Percentiles rank a stretch among this genome's conserved stretches.
These are phyloP conservation scores for Phanerodontia chrysosporium DNA, from an alignment of 768 basidiomycete species.

Conservation along the genomic window DNA sequence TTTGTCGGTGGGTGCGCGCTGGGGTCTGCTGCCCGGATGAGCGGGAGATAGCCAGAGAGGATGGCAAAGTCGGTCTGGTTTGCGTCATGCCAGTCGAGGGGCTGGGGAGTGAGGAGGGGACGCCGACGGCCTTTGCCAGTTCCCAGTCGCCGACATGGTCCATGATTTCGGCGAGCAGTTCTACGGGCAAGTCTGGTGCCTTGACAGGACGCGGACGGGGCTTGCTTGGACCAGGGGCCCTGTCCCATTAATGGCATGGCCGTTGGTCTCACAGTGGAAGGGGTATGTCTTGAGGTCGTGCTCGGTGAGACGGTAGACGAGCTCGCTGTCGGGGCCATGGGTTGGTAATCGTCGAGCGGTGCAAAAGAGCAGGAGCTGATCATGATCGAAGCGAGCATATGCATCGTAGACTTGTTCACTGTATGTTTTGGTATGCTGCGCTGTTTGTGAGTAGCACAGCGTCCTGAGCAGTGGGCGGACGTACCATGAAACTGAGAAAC, in stretches of 20 bases:
- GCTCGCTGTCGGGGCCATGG: slow-evolving; percentile 56
- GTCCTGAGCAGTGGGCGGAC: neutral
- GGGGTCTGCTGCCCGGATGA: slow-evolving; percentile 59
- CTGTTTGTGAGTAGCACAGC: neutral
- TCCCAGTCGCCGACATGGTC: slow-evolving; percentile 84
- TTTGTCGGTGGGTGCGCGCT: slow-evolving; percentile 57
- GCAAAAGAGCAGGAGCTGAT: slow-evolving; percentile 73
- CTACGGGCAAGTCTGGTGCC: slow-evolving; percentile 64
- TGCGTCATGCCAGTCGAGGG: slow-evolving; percentile 69
- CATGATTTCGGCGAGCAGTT: slow-evolving; percentile 72
- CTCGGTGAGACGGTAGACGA: slow-evolving; percentile 68
- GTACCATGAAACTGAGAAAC: slow-evolving; percentile 4
- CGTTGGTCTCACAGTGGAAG: slow-evolving; percentile 37
- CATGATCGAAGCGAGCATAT: slow-evolving; percentile 60
- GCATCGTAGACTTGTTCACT: slow-evolving; percentile 55
- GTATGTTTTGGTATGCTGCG: slow-evolving; percentile 19
- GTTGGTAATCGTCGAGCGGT: slow-evolving; percentile 67
- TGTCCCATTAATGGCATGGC: slow-evolving; percentile 6
- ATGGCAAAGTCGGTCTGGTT: slow-evolving; percentile 68
- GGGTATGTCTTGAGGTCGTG: slow-evolving; percentile 74
- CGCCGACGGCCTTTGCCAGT: slow-evolving; percentile 68
- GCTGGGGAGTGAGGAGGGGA: slow-evolving; percentile 67
- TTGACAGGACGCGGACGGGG: slow-evolving; percentile 25
- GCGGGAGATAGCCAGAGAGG: slow-evolving; percentile 55
- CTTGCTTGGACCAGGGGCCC: slow-evolving; percentile 13